Percentiles rank a stretch among this genome's conserved stretches.
Conservation (phyloP, 1,284 basidiomycete species). For the Trametes pubescens region DNA sequence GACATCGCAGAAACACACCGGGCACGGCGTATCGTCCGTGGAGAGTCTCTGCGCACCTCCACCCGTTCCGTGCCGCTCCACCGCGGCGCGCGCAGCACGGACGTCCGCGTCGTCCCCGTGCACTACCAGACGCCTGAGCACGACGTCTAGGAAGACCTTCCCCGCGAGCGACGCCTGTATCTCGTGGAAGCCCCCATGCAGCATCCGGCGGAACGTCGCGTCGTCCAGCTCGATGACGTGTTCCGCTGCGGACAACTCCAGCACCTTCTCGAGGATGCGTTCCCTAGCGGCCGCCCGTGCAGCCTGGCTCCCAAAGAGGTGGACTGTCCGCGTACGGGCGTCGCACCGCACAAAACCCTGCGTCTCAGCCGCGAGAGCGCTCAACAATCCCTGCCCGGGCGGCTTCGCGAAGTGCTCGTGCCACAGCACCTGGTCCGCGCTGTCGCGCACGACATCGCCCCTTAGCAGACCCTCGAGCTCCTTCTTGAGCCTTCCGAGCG, state of each 20-base stretch:
- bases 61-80: neutral
- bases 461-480: slow-evolving; percentile 47
- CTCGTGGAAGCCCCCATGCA: slow-evolving; percentile 47
- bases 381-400: slow-evolving; percentile 47
- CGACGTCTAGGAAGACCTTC: slow-evolving; percentile 51
- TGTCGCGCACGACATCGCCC: slow-evolving; percentile 47
- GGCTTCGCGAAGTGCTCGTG: slow-evolving; percentile 53
- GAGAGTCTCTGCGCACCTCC: neutral
- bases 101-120: slow-evolving; percentile 44
- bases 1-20: slow-evolving; percentile 51
- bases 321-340: slow-evolving; percentile 45
- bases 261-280: slow-evolving; percentile 44
- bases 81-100: slow-evolving; percentile 17
- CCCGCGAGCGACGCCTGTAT: slow-evolving; percentile 49
- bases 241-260: slow-evolving; percentile 43
- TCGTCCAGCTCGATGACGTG: slow-evolving; percentile 48
- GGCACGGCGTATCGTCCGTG: slow-evolving; percentile 45
- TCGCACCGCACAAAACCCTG: slow-evolving; percentile 51
- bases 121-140: slow-evolving; percentile 45
- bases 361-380: slow-evolving; percentile 44
- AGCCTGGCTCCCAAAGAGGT: slow-evolving; percentile 47
- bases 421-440: slow-evolving; percentile 50
- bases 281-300: slow-evolving; percentile 43
- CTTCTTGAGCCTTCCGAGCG: slow-evolving; percentile 47
- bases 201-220: slow-evolving; percentile 43